Percentiles rank a stretch among this genome's conserved stretches.
Conservation (phyloP, 805 yeast genomes). For the Lachancea sp. region DNA sequence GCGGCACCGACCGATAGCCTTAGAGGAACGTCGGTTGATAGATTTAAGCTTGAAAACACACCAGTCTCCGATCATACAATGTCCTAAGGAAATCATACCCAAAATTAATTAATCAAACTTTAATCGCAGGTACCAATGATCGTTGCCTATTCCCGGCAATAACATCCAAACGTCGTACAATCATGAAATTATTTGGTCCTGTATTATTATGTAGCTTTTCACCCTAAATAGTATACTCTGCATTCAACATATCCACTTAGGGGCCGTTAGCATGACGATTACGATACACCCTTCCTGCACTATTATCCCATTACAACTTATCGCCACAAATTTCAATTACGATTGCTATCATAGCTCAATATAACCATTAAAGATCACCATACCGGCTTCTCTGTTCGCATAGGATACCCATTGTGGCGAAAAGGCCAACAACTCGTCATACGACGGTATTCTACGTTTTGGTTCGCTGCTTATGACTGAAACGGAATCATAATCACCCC, state of each 20-base stretch:
- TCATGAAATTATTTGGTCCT: background rate
- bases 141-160: too few relatives aligned
- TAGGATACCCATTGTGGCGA: conserved; percentile 59
- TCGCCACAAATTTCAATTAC: background rate
- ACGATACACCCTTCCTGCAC: too few relatives aligned
- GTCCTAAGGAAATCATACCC: background rate
- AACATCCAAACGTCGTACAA: too few relatives aligned
- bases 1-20: background rate
- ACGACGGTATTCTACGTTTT: conserved; percentile 55
- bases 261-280: too few relatives aligned
- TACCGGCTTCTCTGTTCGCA: conserved; percentile 61
- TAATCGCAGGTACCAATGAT: too few relatives aligned
- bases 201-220: background rate
- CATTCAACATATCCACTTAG: too few relatives aligned
- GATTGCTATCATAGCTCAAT: conserved; percentile 35
- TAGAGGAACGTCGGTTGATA: background rate
- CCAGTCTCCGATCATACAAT: background rate
- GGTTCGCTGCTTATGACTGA: conserved; percentile 35
- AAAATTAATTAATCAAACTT: too few relatives aligned
- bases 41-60: background rate
- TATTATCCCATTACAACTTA: too few relatives aligned
- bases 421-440: conserved; percentile 60
- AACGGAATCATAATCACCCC: conserved; percentile 64
- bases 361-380: conserved; percentile 52
- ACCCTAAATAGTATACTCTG: background rate